Percentiles rank a stretch among this genome's conserved stretches.
phyloP scores from a whole-genome alignment of 306 rosid species.

The Oemleria cerasiformis region DNA sequence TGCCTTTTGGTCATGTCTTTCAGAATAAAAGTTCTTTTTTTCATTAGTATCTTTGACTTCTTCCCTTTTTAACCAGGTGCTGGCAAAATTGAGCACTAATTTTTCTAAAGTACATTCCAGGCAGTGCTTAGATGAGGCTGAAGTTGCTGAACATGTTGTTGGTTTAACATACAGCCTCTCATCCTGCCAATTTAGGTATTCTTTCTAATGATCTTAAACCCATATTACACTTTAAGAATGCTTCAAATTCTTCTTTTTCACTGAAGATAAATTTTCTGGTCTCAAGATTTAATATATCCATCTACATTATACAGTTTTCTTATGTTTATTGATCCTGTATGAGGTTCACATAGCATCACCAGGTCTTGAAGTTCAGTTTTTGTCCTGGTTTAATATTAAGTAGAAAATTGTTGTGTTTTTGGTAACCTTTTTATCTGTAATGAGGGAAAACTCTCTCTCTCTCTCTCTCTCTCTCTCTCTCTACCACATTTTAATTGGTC shows the following conservation, averaged over 20 bases:
- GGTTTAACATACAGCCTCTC: slow-evolving; percentile 89
- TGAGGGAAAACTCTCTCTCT: neutral
- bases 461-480: slow-evolving; percentile 5
- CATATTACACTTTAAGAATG: neutral
- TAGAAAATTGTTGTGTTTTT: neutral
- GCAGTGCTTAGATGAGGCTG: slow-evolving; percentile 92
- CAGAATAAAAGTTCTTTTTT: slow-evolving; percentile 6
- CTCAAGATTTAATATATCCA: neutral
- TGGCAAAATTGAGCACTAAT: slow-evolving; percentile 73
- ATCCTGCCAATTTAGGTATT: slow-evolving; percentile 91
- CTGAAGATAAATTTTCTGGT: neutral
- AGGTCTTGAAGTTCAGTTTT: neutral
- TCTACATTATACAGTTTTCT: neutral
- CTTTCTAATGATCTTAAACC: neutral
- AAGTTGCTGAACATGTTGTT: slow-evolving; percentile 88
- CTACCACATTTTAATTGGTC: slow-evolving; percentile 1
- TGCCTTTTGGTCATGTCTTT: slow-evolving; percentile 10
- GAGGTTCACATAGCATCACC: neutral
- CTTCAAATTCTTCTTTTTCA: neutral
- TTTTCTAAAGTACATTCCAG: slow-evolving; percentile 77
- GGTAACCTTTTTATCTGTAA: neutral
- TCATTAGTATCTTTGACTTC: slow-evolving; percentile 17
- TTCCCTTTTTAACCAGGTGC: slow-evolving; percentile 40
- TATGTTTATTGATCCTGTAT: neutral
- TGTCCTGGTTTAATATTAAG: neutral